phyloP scores from a whole-genome alignment of 2,329 filamentous ascomycete genomes.

The Pseudogymnoascus sp. region DNA sequence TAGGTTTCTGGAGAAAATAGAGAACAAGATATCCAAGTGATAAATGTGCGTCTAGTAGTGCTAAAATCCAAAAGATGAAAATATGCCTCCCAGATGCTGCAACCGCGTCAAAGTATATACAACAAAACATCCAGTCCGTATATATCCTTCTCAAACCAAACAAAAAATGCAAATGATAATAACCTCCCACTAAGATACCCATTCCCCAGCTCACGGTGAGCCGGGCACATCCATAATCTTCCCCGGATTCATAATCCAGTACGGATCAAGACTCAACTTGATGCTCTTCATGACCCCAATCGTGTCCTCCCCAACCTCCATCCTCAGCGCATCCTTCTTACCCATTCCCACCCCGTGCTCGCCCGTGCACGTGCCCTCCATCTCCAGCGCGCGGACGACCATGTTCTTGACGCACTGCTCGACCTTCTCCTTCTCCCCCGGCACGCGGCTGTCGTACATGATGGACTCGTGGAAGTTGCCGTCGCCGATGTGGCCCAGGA shows the following conservation, averaged over 20 bases:
- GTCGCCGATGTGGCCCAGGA: constrained; percentile 84
- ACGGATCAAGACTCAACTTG: constrained; percentile 73
- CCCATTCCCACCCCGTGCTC: constrained; percentile 82
- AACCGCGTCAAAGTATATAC: neutral
- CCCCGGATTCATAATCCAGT: constrained; percentile 85
- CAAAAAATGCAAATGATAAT: constrained; percentile 3
- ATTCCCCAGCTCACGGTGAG: neutral
- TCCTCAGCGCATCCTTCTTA: constrained; percentile 71
- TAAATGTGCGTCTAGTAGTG: neutral
- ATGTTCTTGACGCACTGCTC: constrained; percentile 80
- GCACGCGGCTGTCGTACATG: constrained; percentile 68
- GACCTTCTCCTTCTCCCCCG: constrained; percentile 63
- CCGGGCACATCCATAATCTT: constrained; percentile 76
- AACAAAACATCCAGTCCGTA: neutral
- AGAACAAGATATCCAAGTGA: neutral
- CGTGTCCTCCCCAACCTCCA: constrained; percentile 73
- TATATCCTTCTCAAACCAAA: neutral
- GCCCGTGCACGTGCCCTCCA: constrained; percentile 89
- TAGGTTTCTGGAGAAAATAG: neutral
- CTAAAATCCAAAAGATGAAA: neutral
- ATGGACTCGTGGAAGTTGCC: constrained; percentile 94
- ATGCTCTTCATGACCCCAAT: constrained; percentile 77
- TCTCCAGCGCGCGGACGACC: constrained; percentile 81
- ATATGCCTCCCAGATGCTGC: neutral
- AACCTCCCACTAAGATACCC: neutral